Evolutionary conservation across 179 eudicot genomes (phyloP).

Genomic region (Silene vulgaris): DNA sequence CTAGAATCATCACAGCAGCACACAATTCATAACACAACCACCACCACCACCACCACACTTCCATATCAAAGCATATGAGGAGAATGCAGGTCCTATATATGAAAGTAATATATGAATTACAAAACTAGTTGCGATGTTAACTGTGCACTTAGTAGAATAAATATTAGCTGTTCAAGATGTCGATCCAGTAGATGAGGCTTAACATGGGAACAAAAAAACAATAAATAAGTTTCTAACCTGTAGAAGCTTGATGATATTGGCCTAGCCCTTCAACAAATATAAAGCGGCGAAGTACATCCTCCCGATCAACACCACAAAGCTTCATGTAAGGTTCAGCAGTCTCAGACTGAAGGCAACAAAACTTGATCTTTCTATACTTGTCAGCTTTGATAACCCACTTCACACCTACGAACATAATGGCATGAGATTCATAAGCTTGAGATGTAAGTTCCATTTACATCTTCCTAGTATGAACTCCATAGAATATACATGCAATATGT

Average conservation of each 20-base stretch:
- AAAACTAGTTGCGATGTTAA: not conserved
- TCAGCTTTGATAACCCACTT: conserved; percentile 74
- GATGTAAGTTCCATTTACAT: not conserved
- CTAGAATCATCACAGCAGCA: not conserved
- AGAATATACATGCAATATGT: not conserved
- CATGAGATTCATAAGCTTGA: not conserved
- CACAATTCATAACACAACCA: not conserved
- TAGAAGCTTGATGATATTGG: conserved; percentile 76
- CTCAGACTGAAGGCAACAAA: conserved; percentile 87
- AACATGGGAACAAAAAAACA: not conserved
- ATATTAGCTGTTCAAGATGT: not conserved
- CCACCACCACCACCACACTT: not conserved
- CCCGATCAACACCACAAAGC: conserved; percentile 57
- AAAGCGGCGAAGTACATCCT: conserved; percentile 83
- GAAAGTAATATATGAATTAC: too few relatives aligned
- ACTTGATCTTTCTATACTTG: conserved; percentile 67
- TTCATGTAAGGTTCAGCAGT: conserved; percentile 87
- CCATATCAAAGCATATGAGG: not conserved
- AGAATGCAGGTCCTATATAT: not conserved
- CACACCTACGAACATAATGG: conserved; percentile 51
- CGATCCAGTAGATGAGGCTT: not conserved
- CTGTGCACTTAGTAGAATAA: not conserved
- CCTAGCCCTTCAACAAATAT: conserved; percentile 79
- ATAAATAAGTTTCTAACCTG: conserved; percentile 43
- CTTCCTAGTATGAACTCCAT: not conserved